Conservation (phyloP, 23 red algal species). For the Gracilariopsis chorda region DNA sequence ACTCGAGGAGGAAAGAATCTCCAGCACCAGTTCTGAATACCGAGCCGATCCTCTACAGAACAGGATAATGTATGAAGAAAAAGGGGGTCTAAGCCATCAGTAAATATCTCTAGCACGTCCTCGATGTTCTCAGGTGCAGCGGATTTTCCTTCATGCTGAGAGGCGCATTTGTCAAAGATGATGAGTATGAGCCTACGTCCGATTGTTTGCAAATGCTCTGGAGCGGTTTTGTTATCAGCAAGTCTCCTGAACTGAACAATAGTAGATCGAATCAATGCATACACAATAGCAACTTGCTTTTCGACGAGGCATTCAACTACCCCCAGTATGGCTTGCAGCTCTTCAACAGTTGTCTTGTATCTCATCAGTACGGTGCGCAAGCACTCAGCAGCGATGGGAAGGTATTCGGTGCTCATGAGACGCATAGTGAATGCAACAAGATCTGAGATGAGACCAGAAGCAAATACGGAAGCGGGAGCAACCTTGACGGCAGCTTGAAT, state of each 20-base stretch:
- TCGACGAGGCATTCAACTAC: not conserved
- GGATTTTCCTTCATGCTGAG: not conserved
- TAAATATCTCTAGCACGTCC: not conserved
- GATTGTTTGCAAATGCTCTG: not conserved
- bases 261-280: not conserved
- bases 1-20: not conserved
- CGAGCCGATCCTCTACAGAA: not conserved
- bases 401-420: not conserved
- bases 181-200: not conserved
- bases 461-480: not conserved
- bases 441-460: not conserved
- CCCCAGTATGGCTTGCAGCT: not conserved
- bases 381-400: not conserved
- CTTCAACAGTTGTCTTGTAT: not conserved
- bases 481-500: not conserved
- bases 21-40: slow-evolving; percentile 14
- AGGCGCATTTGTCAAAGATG: slow-evolving; percentile 11
- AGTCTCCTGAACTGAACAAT: not conserved
- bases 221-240: not conserved
- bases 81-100: not conserved
- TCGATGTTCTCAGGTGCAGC: not conserved
- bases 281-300: not conserved
- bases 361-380: not conserved
- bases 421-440: not conserved
- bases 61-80: not conserved